Conservation (phyloP, 768 basidiomycete species). For the Tylopilus plumbeoviolaceoides region DNA sequence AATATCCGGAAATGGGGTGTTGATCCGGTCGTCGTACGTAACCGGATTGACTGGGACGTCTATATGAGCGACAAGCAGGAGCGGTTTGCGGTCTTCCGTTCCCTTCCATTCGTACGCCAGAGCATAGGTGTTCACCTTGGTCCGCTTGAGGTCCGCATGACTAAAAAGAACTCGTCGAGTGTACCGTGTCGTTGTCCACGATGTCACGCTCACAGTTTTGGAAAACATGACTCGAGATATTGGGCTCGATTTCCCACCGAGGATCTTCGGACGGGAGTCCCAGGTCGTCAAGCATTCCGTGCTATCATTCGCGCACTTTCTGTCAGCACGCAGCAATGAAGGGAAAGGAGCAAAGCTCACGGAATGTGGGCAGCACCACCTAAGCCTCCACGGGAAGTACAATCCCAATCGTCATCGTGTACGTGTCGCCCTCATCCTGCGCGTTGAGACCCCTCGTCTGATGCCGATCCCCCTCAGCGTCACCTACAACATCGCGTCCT, state of each 20-base stretch:
- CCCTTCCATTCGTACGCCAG: slow-evolving; percentile 60
- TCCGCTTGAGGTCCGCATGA: slow-evolving; percentile 45
- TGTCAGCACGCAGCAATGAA: not conserved
- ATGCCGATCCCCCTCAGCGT: too few species aligned
- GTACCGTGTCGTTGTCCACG: not conserved
- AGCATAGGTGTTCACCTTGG: slow-evolving; percentile 57
- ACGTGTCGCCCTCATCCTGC: too few species aligned
- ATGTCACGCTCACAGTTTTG: slow-evolving; percentile 45
- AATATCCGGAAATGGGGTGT: slow-evolving; percentile 49
- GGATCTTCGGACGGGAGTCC: slow-evolving; percentile 45
- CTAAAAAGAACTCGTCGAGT: slow-evolving; percentile 24
- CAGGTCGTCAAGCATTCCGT: slow-evolving; percentile 53
- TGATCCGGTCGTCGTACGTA: slow-evolving; percentile 42
- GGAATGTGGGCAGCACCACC: slow-evolving; percentile 35
- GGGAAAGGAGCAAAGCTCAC: slow-evolving; percentile 7
- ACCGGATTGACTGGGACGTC: slow-evolving; percentile 49
- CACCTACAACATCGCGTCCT: too few species aligned
- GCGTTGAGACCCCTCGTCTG: too few species aligned
- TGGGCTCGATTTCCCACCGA: slow-evolving; percentile 33
- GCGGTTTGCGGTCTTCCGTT: slow-evolving; percentile 49
- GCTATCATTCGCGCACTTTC: slow-evolving; percentile 29
- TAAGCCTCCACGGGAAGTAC: too few species aligned
- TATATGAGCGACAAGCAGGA: slow-evolving; percentile 47
- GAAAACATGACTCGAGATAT: slow-evolving; percentile 46
- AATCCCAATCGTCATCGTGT: too few species aligned